phyloP scores from a whole-genome alignment of 371 early-diverging fungal species.

The Mucor indicus region DNA sequence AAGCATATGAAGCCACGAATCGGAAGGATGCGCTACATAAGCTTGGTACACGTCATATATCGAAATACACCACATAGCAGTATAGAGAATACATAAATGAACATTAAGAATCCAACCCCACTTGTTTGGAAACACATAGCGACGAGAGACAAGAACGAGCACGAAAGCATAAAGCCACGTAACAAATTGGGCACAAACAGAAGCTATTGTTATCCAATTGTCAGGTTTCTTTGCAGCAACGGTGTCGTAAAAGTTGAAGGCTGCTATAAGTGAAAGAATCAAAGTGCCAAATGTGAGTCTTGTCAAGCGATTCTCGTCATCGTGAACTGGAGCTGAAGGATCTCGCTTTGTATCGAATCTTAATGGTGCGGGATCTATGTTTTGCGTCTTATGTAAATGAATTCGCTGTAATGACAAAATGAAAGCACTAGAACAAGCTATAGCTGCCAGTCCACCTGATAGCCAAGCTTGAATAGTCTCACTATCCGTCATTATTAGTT shows the following conservation, averaged over 20 bases:
- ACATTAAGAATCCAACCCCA: constrained; percentile 39
- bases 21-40: not conserved
- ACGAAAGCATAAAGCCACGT: constrained; percentile 27
- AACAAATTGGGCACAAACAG: constrained; percentile 7
- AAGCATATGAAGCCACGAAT: constrained; percentile 5
- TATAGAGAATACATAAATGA: constrained; percentile 34
- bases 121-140: constrained; percentile 19
- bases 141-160: constrained; percentile 19
- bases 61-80: constrained; percentile 8
- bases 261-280: constrained; percentile 1
- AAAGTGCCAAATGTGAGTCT: constrained; percentile 15
- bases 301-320: constrained; percentile 10
- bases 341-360: constrained; percentile 17
- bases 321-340: constrained; percentile 1
- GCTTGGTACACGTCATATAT: constrained; percentile 13
- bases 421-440: constrained; percentile 18
- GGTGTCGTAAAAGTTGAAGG: constrained; percentile 8
- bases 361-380: constrained; percentile 8
- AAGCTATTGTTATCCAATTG: not conserved
- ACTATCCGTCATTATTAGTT: constrained; percentile 9
- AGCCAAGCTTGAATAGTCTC: constrained; percentile 1
- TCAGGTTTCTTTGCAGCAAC: not conserved
- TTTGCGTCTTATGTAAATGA: constrained; percentile 17
- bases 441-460: constrained; percentile 10
- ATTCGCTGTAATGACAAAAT: constrained; percentile 20